Base-by-base conservation (phyloP, 179 eudicot genomes). In the Gypsophila paniculata region DNA sequence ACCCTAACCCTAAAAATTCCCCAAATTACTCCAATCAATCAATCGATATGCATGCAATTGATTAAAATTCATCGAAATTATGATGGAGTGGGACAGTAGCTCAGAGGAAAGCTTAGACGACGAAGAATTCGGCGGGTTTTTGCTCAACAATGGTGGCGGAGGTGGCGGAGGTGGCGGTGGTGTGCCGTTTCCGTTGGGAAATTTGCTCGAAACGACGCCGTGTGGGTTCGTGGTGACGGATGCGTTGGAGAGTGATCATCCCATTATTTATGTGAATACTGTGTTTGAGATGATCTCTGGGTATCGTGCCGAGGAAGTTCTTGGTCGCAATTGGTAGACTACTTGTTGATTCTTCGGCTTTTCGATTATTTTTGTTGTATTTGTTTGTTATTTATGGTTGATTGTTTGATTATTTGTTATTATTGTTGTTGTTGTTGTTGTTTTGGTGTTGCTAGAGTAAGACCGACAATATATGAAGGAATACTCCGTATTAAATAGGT, bases 1-100 rank as follows among this genome's bases (percentile, higher is more conserved):
- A 58, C 62, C 62, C 62, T 58, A 58, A 58, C 62, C 8, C 23
- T 13, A 22, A 25, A 58, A 58, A n/a, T n/a, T 13, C 32, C 10
- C 62, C 59, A 17, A 19, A 54, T 54, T 18, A 6, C 23, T 8
- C 9, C 59, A 5, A 29, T 29, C 23, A 54, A 54, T 21, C 7
- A 2, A 54, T 6, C 3, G 59, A 18, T 5, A n/a, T 8, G 18
- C 8, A n/a, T 25, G 8, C 18, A n/a, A 54, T 54, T 0, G 9
- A 18, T 46, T 46, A 3, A 18, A 53, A 67, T 13, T 14, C 12
- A 3, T 17, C 17, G 71, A 71, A 71, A 79, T 54, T 55, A 71
- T 79, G 82, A 93, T 91, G 98, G 96, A 93, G 89, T 93, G 97
- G 97, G 98, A 93, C 73, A 88, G 97, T 61, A 75, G 80, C 72